Conservation (phyloP, 1,284 basidiomycete species). For the Ustilago sp. region DNA sequence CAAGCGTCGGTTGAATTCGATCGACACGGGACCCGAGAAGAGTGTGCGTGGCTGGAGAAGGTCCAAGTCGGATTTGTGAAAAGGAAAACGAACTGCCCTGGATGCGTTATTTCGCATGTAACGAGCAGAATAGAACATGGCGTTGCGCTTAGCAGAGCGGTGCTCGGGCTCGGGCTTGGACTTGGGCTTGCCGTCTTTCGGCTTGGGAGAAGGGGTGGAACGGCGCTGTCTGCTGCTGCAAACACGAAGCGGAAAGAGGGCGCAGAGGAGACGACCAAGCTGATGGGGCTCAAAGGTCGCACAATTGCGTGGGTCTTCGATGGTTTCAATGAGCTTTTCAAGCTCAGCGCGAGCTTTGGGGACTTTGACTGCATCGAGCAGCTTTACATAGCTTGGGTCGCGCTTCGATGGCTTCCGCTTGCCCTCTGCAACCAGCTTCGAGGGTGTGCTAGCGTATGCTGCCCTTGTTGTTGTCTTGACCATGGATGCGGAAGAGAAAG, state of each 20-base stretch:
- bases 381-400: neutral
- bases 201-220: neutral
- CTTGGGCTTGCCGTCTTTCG: neutral
- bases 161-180: neutral
- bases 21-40: neutral
- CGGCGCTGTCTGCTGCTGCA: neutral
- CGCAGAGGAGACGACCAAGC: conserved; percentile 7
- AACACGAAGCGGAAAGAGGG: neutral
- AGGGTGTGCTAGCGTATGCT: neutral
- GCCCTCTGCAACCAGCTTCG: conserved; percentile 1
- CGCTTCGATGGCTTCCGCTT: neutral
- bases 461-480: neutral
- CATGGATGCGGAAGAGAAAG: neutral
- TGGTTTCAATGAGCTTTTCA: neutral
- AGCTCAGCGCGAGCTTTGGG: neutral
- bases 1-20: conserved; percentile 8
- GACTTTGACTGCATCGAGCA: neutral
- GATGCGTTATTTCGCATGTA: neutral
- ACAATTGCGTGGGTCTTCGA: neutral
- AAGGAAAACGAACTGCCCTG: neutral
- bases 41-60: neutral
- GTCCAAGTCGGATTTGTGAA: conserved; percentile 2
- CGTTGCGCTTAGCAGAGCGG: neutral
- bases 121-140: neutral
- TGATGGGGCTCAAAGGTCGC: neutral